Conservation (phyloP, 2,329 filamentous ascomycete species). For the Mycosphaerella sp. region DNA sequence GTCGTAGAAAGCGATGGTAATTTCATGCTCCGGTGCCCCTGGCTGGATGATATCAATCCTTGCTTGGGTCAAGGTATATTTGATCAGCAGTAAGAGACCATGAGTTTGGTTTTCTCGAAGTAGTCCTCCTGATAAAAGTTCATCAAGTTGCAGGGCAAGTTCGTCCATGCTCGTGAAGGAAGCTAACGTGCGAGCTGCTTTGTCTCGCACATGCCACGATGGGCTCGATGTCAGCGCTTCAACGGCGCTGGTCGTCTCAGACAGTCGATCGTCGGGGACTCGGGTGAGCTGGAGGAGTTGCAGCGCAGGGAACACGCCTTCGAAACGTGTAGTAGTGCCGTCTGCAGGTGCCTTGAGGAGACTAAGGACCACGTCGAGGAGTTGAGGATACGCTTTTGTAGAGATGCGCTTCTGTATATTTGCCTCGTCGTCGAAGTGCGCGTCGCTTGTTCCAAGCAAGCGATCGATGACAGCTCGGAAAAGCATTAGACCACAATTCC, state of each 20-base stretch:
- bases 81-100: constrained; percentile 31
- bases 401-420: constrained; percentile 52
- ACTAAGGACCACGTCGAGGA: constrained; percentile 58
- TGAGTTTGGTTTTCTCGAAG: constrained; percentile 30
- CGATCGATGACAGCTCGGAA: constrained; percentile 78
- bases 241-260: constrained; percentile 54
- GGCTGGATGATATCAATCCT: neutral
- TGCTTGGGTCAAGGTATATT: constrained; percentile 18
- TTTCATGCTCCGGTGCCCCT: constrained; percentile 5
- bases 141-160: constrained; percentile 9
- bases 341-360: constrained; percentile 44
- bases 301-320: constrained; percentile 76
- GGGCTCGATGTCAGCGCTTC: constrained; percentile 59
- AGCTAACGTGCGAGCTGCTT: constrained; percentile 64
- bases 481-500: constrained; percentile 86
- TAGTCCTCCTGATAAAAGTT: constrained; percentile 6
- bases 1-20: constrained; percentile 1
- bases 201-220: constrained; percentile 76
- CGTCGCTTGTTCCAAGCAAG: constrained; percentile 66
- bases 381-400: constrained; percentile 61
- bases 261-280: constrained; percentile 53
- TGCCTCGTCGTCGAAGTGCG: constrained; percentile 52
- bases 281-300: constrained; percentile 70
- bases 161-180: constrained; percentile 26
- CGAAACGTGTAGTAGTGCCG: constrained; percentile 33